Evolutionary conservation across 176 grass and related monocot genomes (phyloP), one percentile per base, ranked within the genome.

Genomic region (Bolboschoenus planiculmis): DNA sequence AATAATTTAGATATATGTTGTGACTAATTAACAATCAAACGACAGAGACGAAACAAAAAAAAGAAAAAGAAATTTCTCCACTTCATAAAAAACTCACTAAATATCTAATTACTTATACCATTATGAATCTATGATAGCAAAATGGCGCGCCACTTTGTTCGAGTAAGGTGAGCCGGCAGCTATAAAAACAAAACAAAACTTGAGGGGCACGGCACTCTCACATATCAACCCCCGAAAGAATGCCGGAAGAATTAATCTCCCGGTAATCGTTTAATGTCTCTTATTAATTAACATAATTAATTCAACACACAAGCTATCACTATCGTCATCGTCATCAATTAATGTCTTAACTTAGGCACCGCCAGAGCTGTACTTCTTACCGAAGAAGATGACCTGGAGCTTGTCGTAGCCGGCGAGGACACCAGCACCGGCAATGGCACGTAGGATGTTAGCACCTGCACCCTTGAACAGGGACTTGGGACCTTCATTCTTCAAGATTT

Each of bases 381-480:
- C 95, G 0, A 97, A 91, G 88, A 97, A 89, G 86, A 97, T 83
- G 84, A 97, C 91, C 95, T 97, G 95, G 36, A 97, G 85, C 87
- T 97, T 93, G 78, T 97, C 95, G 0, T 97, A 97, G 11, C 95
- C 92, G 0, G 95, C 86, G 26, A 97, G 95, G 68, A 97, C 95
- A 89, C 95, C 95, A 39, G 95, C 95, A 76, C 95, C 95, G 59
- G 95, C 95, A 83, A 97, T 57, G 23, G 90, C 95, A 86, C 95
- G 95, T 48, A 97, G 92, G 71, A 97, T 92, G 83, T 97, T 97
- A 7, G 95, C 95, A 83, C 95, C 95, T 34, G 95, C 95, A 67
- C 95, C 95, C 92, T 97, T 97, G 90, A 94, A 97, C 15, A 97
- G 87, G 2, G 95, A 97, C 85, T 88, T 94, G 26, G 90, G 40